Evolutionary conservation across 176 grass and related monocot species (phyloP), one percentile per base, ranked within the genome.

Genomic region (Cymbopogon citratus): DNA sequence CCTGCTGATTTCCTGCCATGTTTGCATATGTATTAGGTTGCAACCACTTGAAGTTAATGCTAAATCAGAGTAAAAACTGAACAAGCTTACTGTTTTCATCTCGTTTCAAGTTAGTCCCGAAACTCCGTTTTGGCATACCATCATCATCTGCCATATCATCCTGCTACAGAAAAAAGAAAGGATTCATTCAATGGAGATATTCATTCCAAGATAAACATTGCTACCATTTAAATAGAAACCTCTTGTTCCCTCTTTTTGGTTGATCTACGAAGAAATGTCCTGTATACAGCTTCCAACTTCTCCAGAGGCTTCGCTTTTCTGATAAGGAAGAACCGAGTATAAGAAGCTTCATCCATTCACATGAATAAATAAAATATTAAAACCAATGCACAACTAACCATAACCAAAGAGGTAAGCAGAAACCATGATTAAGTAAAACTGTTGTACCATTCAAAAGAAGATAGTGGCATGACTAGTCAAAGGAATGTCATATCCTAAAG

Each of bases 291-390:
- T 88, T 93, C 83, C 81, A 99, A 91, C 75, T 90, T 93, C 82
- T 99, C 91, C 63, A 90, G 44, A 34, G 92, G 89, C 78, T 60
- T 80, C 74, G 93, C 87, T 69, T 95, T 95, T 54, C 96, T 99
- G 73, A 48, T 6, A 0, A 7, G 18, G 38, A 31, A 18, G 29
- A 73, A 48, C 15, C 5, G 18, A 21, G 61, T 34, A 62, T 74
- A 41, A 69, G 49, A 73, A 46, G 74, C 59, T 64, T 12, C 8
- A 76, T 26, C 3, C 6, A 6, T 28, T 67, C 27, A 77, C 51
- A 49, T 60, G 29, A 41, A 84, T 18, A 5, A 64, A 35, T 43
- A 16, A 66, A 45, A 26, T 43, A 79, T 15, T 40, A 36, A 9
- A 44, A 66, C 59, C 18, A 67, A 57, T 68, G 12, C 54, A 69